Conservation (phyloP, 257 asterid genomes). For the Solanum verrucosum region DNA sequence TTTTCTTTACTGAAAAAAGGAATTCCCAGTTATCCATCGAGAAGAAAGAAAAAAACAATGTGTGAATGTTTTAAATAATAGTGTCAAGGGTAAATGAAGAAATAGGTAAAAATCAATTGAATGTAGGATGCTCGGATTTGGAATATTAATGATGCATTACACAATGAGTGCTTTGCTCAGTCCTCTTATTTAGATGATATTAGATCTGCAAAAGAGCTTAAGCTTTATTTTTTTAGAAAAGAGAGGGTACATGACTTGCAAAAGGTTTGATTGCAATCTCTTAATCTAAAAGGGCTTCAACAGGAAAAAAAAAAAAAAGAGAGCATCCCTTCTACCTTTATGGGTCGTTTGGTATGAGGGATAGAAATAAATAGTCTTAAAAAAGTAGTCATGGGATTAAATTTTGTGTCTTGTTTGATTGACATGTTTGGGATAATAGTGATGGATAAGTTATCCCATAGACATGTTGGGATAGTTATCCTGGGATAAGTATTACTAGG, state of each 20-base stretch:
- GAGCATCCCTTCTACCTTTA: background rate
- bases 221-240: background rate
- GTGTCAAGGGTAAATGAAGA: background rate
- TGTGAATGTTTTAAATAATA: background rate
- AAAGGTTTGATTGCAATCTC: background rate
- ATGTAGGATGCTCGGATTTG: background rate
- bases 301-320: background rate
- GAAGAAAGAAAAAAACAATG: background rate
- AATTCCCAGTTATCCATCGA: background rate
- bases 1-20: background rate
- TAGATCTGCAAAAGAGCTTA: background rate
- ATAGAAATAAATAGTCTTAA: too few relatives aligned
- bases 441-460: too few relatives aligned
- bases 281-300: background rate
- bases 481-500: too few relatives aligned
- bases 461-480: too few relatives aligned
- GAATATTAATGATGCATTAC: background rate
- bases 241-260: background rate
- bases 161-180: background rate
- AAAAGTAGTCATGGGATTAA: too few relatives aligned
- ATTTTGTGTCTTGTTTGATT: too few relatives aligned
- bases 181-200: background rate
- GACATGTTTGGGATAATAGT: too few relatives aligned
- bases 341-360: too few relatives aligned
- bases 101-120: background rate